phyloP scores from a whole-genome alignment of 768 basidiomycete genomes.

The Serendipita sp. region DNA sequence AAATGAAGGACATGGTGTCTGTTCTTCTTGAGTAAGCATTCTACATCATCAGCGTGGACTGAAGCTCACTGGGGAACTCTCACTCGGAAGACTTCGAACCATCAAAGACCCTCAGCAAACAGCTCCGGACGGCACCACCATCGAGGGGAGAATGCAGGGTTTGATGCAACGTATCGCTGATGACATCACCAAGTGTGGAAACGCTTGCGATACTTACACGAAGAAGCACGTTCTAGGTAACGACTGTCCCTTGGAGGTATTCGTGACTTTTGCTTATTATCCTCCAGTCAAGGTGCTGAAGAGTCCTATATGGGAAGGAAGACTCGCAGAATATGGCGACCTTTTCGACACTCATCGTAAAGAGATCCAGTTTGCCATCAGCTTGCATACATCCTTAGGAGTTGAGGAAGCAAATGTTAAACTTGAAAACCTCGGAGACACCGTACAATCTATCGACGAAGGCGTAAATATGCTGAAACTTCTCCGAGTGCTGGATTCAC shows the following conservation, averaged over 20 bases:
- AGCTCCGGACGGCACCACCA: slow-evolving; percentile 22
- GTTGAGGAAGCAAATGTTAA: slow-evolving; percentile 14
- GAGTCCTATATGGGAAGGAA: slow-evolving; percentile 18
- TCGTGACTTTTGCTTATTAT: not conserved
- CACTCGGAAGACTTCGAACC: too few relatives aligned
- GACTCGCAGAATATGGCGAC: slow-evolving; percentile 14
- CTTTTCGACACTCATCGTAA: slow-evolving; percentile 11
- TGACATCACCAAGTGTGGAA: slow-evolving; percentile 29
- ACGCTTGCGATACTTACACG: slow-evolving; percentile 30
- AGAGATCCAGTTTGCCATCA: too few relatives aligned
- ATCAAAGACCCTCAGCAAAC: not conserved
- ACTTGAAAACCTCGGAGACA: slow-evolving; percentile 10
- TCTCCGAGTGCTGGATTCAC: slow-evolving; percentile 22
- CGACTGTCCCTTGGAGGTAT: too few relatives aligned
- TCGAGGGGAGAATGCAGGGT: slow-evolving; percentile 20
- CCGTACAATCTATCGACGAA: slow-evolving; percentile 10
- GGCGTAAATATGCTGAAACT: not conserved
- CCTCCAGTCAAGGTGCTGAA: slow-evolving; percentile 14
- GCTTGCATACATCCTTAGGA: not conserved
- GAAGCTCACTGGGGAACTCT: too few relatives aligned
- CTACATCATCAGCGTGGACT: too few relatives aligned
- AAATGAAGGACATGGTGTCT: slow-evolving; percentile 36
- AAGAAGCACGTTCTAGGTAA: slow-evolving; percentile 27
- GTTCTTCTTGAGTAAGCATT: slow-evolving; percentile 29
- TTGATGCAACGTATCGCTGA: slow-evolving; percentile 21